phyloP scores from a whole-genome alignment of 345 rosid species.

The Pugionium dolabratum region DNA sequence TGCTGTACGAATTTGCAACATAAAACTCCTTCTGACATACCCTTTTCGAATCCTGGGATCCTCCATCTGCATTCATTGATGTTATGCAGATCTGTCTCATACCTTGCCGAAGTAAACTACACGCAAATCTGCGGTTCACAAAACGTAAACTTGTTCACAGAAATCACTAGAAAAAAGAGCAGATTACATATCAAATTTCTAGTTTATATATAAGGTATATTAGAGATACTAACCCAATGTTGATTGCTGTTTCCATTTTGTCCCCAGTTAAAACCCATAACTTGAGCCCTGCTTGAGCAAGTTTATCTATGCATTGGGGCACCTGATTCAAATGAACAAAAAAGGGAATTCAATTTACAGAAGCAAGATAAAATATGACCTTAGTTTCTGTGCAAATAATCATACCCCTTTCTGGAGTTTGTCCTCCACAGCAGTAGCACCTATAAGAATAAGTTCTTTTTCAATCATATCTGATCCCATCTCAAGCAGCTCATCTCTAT shows the following conservation, averaged over 20 bases:
- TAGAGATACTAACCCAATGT: conserved; percentile 74
- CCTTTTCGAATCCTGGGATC: conserved; percentile 58
- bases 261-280: conserved; percentile 99
- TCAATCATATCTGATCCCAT: conserved; percentile 78
- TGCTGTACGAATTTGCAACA: conserved; percentile 15
- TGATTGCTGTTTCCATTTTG: conserved; percentile 99
- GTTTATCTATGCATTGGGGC: conserved; percentile 96
- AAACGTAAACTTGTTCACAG: conserved; percentile 16
- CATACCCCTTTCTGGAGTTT: conserved; percentile 93
- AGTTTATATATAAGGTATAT: conserved; percentile 14
- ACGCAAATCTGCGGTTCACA: conserved; percentile 65
- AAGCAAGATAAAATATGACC: conserved; percentile 13
- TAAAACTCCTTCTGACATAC: conserved; percentile 41
- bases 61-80: conserved; percentile 51
- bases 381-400: conserved; percentile 2
- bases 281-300: conserved; percentile 97
- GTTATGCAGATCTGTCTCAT: conserved; percentile 87
- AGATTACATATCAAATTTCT: conserved; percentile 19
- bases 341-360: conserved; percentile 31
- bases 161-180: conserved; percentile 15
- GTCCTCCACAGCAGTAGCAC: conserved; percentile 99
- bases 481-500: conserved; percentile 81
- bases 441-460: conserved; percentile 81
- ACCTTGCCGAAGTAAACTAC: conserved; percentile 96
- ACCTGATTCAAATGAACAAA: conserved; percentile 52